These are phyloP conservation scores for Graphium sp. DNA, from an alignment of 2,329 filamentous ascomycete genomes.

Conservation along the genomic window DNA sequence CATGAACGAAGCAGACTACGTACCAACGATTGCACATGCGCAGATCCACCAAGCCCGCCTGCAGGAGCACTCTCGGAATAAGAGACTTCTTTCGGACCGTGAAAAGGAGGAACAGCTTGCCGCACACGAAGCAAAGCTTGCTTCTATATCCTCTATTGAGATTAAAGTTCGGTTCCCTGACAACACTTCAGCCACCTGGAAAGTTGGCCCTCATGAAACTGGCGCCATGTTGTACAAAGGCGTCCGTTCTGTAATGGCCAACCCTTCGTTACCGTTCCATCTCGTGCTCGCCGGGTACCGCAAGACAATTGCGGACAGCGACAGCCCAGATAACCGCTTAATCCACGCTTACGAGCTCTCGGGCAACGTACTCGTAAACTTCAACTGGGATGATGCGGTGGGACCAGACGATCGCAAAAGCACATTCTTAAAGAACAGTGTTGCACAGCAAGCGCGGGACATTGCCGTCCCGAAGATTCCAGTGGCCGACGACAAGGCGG, in stretches of 20 bases:
- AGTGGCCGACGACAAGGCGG: slow-evolving; percentile 18
- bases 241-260: slow-evolving; percentile 54
- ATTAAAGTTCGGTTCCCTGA: slow-evolving; percentile 82
- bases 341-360: slow-evolving; percentile 57
- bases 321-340: slow-evolving; percentile 33
- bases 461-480: slow-evolving; percentile 46
- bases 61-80: slow-evolving; percentile 46
- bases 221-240: slow-evolving; percentile 57
- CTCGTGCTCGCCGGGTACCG: slow-evolving; percentile 47
- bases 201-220: slow-evolving; percentile 51
- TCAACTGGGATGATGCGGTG: slow-evolving; percentile 55
- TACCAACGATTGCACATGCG: slow-evolving; percentile 58
- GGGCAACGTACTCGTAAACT: slow-evolving; percentile 51
- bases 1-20: slow-evolving; percentile 58
- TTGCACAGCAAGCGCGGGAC: slow-evolving; percentile 46
- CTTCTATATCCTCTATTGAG: slow-evolving; percentile 48
- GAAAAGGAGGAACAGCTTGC: slow-evolving; percentile 58
- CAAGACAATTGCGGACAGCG: slow-evolving; percentile 27
- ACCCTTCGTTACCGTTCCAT: slow-evolving; percentile 49
- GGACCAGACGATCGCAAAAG: slow-evolving; percentile 33
- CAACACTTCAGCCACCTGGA: slow-evolving; percentile 58
- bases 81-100: slow-evolving; percentile 63
- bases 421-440: slow-evolving; percentile 39
- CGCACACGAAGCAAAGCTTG: slow-evolving; percentile 47
- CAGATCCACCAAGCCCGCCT: slow-evolving; percentile 58